Evolutionary conservation across 2,329 filamentous ascomycete genomes (phyloP).

Genomic region (Annulohypoxylon truncatum): DNA sequence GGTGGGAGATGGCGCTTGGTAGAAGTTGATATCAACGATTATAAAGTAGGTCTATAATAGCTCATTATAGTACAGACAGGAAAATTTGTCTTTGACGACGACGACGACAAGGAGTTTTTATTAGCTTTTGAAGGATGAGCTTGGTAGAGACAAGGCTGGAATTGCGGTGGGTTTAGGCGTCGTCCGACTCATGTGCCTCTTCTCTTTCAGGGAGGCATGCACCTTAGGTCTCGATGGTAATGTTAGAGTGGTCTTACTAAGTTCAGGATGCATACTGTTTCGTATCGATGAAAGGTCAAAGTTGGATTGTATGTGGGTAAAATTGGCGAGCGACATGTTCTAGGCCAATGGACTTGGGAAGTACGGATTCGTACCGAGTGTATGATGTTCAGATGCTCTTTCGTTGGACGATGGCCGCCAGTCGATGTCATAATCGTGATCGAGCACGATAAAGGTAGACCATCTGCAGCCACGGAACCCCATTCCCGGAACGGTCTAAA

Average conservation of each 20-base stretch:
- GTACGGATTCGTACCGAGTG: constrained; percentile 2
- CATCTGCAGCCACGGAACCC: constrained; percentile 21
- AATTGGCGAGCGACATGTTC: constrained; percentile 17
- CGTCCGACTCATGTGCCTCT: constrained; percentile 23
- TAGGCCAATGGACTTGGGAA: constrained; percentile 6
- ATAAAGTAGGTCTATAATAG: not conserved
- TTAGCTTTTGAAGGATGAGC: constrained; percentile 4
- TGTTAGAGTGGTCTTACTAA: constrained; percentile 24
- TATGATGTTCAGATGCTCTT: constrained; percentile 28
- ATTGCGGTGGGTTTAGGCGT: not conserved
- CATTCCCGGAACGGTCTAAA: constrained; percentile 27
- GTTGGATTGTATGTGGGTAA: constrained; percentile 28
- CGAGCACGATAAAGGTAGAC: constrained; percentile 29
- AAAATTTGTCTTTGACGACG: not conserved
- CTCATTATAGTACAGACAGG: not conserved
- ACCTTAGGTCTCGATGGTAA: constrained; percentile 16
- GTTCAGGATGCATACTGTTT: constrained; percentile 16
- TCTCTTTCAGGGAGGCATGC: not conserved
- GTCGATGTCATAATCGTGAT: constrained; percentile 34
- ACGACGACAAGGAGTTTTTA: not conserved
- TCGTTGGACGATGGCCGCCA: constrained; percentile 36
- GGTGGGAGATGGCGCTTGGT: not conserved
- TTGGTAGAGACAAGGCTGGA: not conserved
- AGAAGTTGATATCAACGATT: not conserved
- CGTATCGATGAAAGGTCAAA: constrained; percentile 26